These are phyloP conservation scores for Rhynchosporium graminicola DNA, from an alignment of 2,329 filamentous ascomycete species.

Conservation along the genomic window DNA sequence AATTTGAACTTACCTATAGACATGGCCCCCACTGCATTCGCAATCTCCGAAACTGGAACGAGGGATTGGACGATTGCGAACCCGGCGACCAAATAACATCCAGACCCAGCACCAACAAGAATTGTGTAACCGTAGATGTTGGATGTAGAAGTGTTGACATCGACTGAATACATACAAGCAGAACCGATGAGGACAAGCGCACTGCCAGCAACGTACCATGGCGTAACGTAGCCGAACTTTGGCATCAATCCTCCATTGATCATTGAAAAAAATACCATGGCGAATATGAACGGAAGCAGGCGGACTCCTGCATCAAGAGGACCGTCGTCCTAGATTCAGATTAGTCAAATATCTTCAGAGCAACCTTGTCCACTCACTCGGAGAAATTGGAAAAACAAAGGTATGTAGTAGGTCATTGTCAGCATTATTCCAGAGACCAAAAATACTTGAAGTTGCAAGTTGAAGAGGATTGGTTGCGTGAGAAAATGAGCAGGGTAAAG, in stretches of 20 bases:
- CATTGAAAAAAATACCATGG: conserved; percentile 35
- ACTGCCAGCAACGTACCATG: conserved; percentile 9
- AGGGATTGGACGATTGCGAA: conserved; percentile 5
- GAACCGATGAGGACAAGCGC: conserved; percentile 30
- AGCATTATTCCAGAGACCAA: conserved; percentile 42
- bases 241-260: conserved; percentile 39
- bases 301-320: conserved; percentile 42
- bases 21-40: conserved; percentile 6
- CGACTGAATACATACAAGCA: conserved; percentile 36
- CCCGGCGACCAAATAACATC: conserved; percentile 29
- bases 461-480: neutral
- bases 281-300: conserved; percentile 39
- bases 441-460: neutral
- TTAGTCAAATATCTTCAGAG: too few species aligned
- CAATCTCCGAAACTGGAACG: conserved; percentile 1
- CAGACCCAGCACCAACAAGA: conserved; percentile 44
- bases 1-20: conserved; percentile 1
- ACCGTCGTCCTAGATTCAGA: conserved; percentile 40
- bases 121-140: conserved; percentile 42
- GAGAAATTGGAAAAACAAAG: conserved; percentile 49
- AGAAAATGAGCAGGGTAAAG: conserved; percentile 6
- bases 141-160: conserved; percentile 25
- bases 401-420: conserved; percentile 47
- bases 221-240: conserved; percentile 37
- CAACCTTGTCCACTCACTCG: too few species aligned